These are phyloP conservation scores for Scorias spongiosa DNA, from an alignment of 2,329 filamentous ascomycete species.

Conservation along the genomic window DNA sequence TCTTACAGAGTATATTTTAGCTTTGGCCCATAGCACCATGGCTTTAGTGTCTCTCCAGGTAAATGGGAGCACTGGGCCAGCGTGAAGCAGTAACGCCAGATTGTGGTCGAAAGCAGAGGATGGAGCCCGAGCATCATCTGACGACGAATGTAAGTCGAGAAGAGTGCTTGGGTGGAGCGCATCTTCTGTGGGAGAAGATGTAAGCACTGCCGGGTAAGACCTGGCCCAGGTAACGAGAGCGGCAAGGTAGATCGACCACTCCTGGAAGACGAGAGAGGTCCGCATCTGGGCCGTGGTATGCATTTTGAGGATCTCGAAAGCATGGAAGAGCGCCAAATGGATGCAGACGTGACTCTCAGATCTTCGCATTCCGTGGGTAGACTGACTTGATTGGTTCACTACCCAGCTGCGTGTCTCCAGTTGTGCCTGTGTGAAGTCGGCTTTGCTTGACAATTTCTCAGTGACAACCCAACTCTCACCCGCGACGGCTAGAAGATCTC, in stretches of 20 bases:
- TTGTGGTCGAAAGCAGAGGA: constrained; percentile 7
- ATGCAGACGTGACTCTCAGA: not conserved
- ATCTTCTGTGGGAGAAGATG: constrained; percentile 1
- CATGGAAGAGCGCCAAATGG: constrained; percentile 9
- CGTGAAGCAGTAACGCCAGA: constrained; percentile 1
- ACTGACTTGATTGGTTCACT: not conserved
- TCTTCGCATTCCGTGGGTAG: not conserved
- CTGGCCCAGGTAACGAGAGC: constrained; percentile 16
- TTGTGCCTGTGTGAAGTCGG: constrained; percentile 20
- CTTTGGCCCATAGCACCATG: constrained; percentile 13
- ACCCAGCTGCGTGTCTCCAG: constrained; percentile 23
- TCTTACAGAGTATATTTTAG: constrained; percentile 10
- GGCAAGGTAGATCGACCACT: constrained; percentile 16
- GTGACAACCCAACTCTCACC: constrained; percentile 32
- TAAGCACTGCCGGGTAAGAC: constrained; percentile 5
- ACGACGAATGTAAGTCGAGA: constrained; percentile 2
- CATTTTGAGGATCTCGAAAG: constrained; percentile 11
- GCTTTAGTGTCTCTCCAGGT: constrained; percentile 7
- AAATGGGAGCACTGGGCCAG: not conserved
- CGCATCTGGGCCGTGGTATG: constrained; percentile 5
- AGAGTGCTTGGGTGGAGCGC: not conserved
- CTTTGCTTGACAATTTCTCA: constrained; percentile 23
- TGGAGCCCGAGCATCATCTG: not conserved
- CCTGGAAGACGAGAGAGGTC: constrained; percentile 13
- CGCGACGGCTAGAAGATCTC: constrained; percentile 27